These are phyloP conservation scores for Ophiosphaerella narmari DNA, from an alignment of 2,329 filamentous ascomycete genomes.

Conservation along the genomic window DNA sequence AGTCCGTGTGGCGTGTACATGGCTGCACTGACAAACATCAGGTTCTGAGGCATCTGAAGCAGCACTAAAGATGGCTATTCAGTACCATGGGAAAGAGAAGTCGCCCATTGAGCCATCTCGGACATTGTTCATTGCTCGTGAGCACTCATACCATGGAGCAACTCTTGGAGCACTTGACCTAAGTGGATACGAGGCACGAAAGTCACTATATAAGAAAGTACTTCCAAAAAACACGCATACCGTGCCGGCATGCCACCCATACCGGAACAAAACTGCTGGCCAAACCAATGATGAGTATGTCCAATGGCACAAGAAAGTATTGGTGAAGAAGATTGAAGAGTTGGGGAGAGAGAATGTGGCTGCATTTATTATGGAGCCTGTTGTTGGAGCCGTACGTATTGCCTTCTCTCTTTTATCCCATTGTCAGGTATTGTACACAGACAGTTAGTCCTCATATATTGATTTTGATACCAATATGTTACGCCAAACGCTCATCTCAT, in stretches of 20 bases:
- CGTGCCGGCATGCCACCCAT: conserved; percentile 70
- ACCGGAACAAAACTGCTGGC: conserved; percentile 57
- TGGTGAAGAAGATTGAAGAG: conserved; percentile 67
- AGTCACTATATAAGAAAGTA: conserved; percentile 65
- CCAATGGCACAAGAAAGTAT: conserved; percentile 62
- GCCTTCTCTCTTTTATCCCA: background rate
- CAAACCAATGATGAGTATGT: conserved; percentile 67
- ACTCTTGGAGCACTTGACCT: conserved; percentile 70
- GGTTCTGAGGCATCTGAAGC: conserved; percentile 70
- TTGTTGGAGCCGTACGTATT: conserved; percentile 68
- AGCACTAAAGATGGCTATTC: conserved; percentile 67
- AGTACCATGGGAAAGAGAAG: conserved; percentile 65
- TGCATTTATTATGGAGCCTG: conserved; percentile 70
- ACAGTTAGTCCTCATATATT: background rate
- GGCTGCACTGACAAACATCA: conserved; percentile 4
- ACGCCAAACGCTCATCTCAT: background rate
- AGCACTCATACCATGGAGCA: conserved; percentile 71
- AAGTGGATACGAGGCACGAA: conserved; percentile 65
- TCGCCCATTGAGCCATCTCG: conserved; percentile 57
- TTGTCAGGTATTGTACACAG: too few species aligned
- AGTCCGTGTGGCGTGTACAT: too few species aligned
- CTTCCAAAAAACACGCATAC: conserved; percentile 61
- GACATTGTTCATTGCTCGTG: conserved; percentile 66
- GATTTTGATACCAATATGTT: background rate
- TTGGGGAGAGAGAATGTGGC: conserved; percentile 69